Conservation (phyloP, 495 filamentous ascomycete genomes). For the Annulohypoxylon maeteangense region DNA sequence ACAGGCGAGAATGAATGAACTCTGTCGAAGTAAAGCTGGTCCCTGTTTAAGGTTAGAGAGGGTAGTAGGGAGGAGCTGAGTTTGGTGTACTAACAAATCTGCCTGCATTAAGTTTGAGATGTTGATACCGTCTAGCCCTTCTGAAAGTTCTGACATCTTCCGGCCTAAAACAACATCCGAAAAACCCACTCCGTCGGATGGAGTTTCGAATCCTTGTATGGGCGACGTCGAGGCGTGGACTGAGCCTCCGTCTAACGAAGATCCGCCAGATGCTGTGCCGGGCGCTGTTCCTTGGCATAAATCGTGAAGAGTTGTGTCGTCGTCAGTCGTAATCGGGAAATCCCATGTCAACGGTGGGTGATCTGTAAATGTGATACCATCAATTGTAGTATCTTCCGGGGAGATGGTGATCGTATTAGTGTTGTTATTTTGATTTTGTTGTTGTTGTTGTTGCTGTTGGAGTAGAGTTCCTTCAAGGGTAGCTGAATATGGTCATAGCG, state of each 20-base stretch:
- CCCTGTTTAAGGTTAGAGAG: constrained; percentile 49
- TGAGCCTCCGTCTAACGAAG: constrained; percentile 38
- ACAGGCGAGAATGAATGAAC: constrained; percentile 65
- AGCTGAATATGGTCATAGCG: constrained; percentile 6
- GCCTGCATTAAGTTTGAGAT: constrained; percentile 43
- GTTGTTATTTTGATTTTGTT: constrained; percentile 12
- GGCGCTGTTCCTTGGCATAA: constrained; percentile 30
- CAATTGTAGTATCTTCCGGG: constrained; percentile 28
- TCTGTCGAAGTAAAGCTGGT: constrained; percentile 69
- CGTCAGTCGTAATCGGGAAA: constrained; percentile 33
- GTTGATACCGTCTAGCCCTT: constrained; percentile 36
- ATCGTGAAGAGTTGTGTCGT: constrained; percentile 24
- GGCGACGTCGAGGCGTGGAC: constrained; percentile 38
- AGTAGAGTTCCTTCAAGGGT: constrained; percentile 39
- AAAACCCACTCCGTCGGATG: constrained; percentile 25
- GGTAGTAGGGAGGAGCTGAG: not conserved
- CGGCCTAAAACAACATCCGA: constrained; percentile 17
- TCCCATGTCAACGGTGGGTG: constrained; percentile 34
- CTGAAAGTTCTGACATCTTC: constrained; percentile 31
- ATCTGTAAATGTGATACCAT: constrained; percentile 30
- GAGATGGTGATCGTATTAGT: constrained; percentile 18
- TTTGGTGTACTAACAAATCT: constrained; percentile 28
- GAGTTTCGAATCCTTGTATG: constrained; percentile 40
- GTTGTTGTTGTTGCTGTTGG: constrained; percentile 36
- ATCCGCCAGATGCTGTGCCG: constrained; percentile 23